phyloP scores from a whole-genome alignment of 2,329 filamentous ascomycete genomes.

The Sodiomyces alkalinus region DNA sequence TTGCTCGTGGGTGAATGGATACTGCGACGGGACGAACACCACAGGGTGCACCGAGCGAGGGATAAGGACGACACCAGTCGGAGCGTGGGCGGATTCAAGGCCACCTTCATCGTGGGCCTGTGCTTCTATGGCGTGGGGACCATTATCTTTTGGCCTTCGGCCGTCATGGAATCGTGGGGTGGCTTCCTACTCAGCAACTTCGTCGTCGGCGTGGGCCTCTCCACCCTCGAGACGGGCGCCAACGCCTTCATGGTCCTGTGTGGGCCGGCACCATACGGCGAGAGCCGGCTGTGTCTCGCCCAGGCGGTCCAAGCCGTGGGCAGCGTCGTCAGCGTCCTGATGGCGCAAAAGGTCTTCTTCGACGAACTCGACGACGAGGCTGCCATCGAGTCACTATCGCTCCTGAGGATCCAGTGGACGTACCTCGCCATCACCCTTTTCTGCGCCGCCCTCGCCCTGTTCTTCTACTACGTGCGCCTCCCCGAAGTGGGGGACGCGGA shows the following conservation, averaged over 20 bases:
- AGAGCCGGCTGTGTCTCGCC: slow-evolving; percentile 59
- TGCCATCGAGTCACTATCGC: slow-evolving; percentile 23
- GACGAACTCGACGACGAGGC: slow-evolving; percentile 29
- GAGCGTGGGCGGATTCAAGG: slow-evolving; percentile 54
- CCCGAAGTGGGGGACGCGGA: slow-evolving; percentile 44
- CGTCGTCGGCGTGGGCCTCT: slow-evolving; percentile 62
- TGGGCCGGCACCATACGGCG: slow-evolving; percentile 56
- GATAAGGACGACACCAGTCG: slow-evolving; percentile 20
- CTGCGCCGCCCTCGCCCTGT: slow-evolving; percentile 52
- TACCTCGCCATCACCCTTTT: slow-evolving; percentile 70
- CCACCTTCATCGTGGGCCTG: slow-evolving; percentile 64
- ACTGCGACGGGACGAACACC: slow-evolving; percentile 50
- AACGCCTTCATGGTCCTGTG: slow-evolving; percentile 62
- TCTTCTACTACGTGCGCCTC: slow-evolving; percentile 54
- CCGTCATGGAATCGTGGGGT: slow-evolving; percentile 56
- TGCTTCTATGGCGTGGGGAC: slow-evolving; percentile 61
- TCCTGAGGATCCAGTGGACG: slow-evolving; percentile 70
- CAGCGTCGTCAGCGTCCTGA: slow-evolving; percentile 53
- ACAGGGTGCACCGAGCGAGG: slow-evolving; percentile 23
- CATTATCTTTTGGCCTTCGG: slow-evolving; percentile 78
- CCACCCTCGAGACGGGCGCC: slow-evolving; percentile 64
- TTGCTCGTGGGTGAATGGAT: slow-evolving; percentile 55
- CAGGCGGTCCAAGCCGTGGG: slow-evolving; percentile 67
- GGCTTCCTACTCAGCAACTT: slow-evolving; percentile 64
- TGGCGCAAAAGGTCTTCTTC: slow-evolving; percentile 66